Evolutionary conservation across 2,329 filamentous ascomycete genomes (phyloP), one percentile per base, ranked within the genome.

Genomic region (Waltergamsia citrina): DNA sequence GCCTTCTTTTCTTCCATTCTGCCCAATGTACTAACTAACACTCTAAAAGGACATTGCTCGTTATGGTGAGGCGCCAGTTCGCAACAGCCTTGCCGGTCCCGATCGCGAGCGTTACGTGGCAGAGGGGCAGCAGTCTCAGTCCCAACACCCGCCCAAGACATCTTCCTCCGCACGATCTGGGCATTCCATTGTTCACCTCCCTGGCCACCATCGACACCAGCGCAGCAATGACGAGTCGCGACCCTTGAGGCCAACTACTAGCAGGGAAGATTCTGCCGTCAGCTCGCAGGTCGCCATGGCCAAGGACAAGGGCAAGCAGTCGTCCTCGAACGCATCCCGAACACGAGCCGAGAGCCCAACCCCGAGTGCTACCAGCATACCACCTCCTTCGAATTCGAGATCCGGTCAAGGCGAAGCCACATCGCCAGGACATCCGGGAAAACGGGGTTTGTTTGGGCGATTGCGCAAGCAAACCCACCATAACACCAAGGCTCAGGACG

Each of bases 291-390:
- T 51, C 65, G 18, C 54, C 45, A 39, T 45, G 46, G 37, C 49
- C 60, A 76, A 71, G 52, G 78, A 79, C 39, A 68, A 68, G 36
- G 65, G 58, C 22, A 60, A 56, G 33, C 65, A 65, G 20, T 49
- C 50, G 20, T 50, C 54, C 27, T 62, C 68, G 67, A 52, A 71
- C 62, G 44, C 52, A 43, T 54, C 63, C 31, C 59, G 59, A 40
- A 67, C 69, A 16, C 79, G 87, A 43, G 78, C 85, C 10, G 74
- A 83, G 40, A 94, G 88, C 56, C 86, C 88, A 18, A 85, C 85
- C 1, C 83, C 87, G 7, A 92, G 85, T 54, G 66, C 73, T 27
- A 73, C 72, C 45, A 85, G 81, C 49, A 69, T 63, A 16, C 50
- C 54, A 62, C 43, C 48, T 19, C 59, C 33, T 49, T n/a, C 51